Percentiles rank a stretch among this genome's conserved stretches.
Conservation (phyloP, 345 rosid species). For the Barbarea vulgaris region DNA sequence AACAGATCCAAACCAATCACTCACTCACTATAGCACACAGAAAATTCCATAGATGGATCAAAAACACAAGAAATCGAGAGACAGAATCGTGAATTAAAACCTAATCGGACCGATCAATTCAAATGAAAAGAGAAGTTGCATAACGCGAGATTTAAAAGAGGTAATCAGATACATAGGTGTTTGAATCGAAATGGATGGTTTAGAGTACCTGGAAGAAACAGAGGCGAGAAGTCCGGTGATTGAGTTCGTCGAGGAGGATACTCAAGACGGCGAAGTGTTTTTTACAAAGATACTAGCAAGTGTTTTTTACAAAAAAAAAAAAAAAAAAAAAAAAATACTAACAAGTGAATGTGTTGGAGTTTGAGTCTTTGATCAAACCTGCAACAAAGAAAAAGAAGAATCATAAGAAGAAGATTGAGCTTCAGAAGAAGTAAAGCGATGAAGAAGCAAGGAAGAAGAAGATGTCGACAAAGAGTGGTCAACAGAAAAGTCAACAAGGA, state of each 20-base stretch:
- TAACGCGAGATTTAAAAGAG: neutral
- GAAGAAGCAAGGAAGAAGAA: too few species aligned
- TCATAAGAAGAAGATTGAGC: too few species aligned
- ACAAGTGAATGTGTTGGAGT: too few species aligned
- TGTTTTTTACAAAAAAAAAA: too few species aligned
- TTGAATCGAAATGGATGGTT: neutral
- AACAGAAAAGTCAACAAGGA: too few species aligned
- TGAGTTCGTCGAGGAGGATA: constrained; percentile 16
- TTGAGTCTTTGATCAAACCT: too few species aligned
- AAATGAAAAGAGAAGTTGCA: neutral
- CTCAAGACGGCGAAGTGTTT: constrained; percentile 35
- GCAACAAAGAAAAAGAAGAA: too few species aligned
- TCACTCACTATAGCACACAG: neutral
- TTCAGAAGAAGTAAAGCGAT: too few species aligned
- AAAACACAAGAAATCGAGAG: neutral
- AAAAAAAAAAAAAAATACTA: too few species aligned
- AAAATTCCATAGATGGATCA: neutral
- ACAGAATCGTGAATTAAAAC: neutral
- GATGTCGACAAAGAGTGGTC: too few species aligned
- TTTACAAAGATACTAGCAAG: too few species aligned
- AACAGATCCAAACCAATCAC: constrained; percentile 3
- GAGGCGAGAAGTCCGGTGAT: neutral
- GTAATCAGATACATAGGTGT: neutral
- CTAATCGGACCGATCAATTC: constrained; percentile 19
- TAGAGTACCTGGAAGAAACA: constrained; percentile 1